Evolutionary conservation across 1,139 yeast species (phyloP).

Genomic region (Scheffersomyces titani): DNA sequence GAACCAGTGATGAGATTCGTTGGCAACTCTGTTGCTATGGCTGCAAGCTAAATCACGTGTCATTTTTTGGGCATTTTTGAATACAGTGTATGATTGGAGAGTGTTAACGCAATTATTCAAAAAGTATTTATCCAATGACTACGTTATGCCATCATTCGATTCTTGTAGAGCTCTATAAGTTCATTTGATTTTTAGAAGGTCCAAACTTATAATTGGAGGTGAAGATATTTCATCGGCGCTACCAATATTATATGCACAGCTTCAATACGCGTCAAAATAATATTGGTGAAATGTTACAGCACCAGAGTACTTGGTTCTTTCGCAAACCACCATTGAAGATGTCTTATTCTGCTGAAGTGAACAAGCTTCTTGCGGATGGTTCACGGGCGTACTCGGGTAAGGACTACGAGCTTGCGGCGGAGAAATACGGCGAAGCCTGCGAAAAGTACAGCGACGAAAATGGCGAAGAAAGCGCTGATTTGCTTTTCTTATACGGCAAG

Average conservation of each 20-base stretch:
- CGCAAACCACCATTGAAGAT: slow-evolving; percentile 5
- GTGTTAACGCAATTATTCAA: neutral
- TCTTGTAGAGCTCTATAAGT: no score
- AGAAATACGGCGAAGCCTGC: slow-evolving; percentile 76
- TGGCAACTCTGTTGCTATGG: neutral
- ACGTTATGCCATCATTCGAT: neutral
- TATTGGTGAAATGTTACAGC: neutral
- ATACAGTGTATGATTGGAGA: neutral
- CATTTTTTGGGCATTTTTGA: no score
- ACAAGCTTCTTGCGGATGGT: slow-evolving; percentile 56
- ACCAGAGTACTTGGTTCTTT: neutral
- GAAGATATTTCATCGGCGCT: neutral
- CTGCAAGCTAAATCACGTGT: neutral
- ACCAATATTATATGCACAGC: neutral
- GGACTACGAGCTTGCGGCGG: slow-evolving; percentile 69
- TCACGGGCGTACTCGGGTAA: slow-evolving; percentile 61
- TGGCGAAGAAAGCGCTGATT: slow-evolving; percentile 66
- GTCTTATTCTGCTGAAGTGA: slow-evolving; percentile 35
- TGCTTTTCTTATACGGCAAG: slow-evolving; percentile 75
- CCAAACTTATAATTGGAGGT: neutral
- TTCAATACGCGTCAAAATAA: neutral
- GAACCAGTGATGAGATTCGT: slow-evolving; percentile 21
- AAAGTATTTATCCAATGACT: neutral
- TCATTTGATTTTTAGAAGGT: no score
- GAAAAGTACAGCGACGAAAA: slow-evolving; percentile 50